phyloP scores from a whole-genome alignment of 176 grass and related monocot genomes.

The Oryza meridionalis region DNA sequence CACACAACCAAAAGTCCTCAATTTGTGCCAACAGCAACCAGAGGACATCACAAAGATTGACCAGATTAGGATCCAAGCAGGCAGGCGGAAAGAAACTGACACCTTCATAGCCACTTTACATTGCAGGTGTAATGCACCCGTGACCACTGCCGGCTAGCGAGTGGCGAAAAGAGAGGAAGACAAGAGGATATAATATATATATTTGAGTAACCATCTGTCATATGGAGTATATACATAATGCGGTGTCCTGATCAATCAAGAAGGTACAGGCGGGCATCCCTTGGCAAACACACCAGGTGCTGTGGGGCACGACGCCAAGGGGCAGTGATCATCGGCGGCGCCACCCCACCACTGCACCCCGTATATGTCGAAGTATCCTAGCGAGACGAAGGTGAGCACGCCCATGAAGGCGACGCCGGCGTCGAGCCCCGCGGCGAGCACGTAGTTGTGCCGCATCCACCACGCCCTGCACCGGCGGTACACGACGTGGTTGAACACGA shows the following conservation, averaged over 20 bases:
- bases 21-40: too few relatives aligned
- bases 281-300: slow-evolving; percentile 40
- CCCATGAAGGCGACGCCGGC: slow-evolving; percentile 71
- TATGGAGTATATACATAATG: background rate
- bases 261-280: slow-evolving; percentile 49
- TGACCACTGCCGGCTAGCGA: too few relatives aligned
- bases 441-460: slow-evolving; percentile 82
- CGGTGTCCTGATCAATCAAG: background rate
- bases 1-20: too few relatives aligned
- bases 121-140: too few relatives aligned
- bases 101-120: too few relatives aligned
- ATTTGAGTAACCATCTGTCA: too few relatives aligned
- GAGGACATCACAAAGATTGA: too few relatives aligned
- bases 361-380: slow-evolving; percentile 54
- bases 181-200: too few relatives aligned
- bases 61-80: too few relatives aligned
- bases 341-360: slow-evolving; percentile 64
- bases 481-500: slow-evolving; percentile 58
- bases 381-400: slow-evolving; percentile 57
- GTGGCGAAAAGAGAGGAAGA: too few relatives aligned
- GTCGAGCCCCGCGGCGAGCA: slow-evolving; percentile 57
- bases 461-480: slow-evolving; percentile 52
- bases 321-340: slow-evolving; percentile 49
- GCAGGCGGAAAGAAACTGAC: too few relatives aligned
- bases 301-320: slow-evolving; percentile 61